Percentiles rank a stretch among this genome's conserved stretches.
Conservation (phyloP, 1,284 basidiomycete species). For the Pascua guehoae region DNA sequence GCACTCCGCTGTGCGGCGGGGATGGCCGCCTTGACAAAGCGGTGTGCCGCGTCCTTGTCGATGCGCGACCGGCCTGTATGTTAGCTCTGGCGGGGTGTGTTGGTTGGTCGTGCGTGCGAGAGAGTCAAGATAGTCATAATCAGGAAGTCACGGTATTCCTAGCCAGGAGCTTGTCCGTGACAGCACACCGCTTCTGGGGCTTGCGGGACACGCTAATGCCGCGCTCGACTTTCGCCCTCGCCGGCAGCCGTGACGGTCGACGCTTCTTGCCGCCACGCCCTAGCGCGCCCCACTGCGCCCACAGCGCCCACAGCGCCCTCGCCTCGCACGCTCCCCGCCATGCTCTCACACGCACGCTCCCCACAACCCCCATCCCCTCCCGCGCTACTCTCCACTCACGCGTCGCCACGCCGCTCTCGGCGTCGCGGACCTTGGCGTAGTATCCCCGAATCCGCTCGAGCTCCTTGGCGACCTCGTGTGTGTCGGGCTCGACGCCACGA, state of each 20-base stretch:
- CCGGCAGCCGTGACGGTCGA: too few relatives aligned
- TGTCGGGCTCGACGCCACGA: conserved; percentile 40
- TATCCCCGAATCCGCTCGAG: conserved; percentile 42
- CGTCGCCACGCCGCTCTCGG: conserved; percentile 30
- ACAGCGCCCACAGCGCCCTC: background rate
- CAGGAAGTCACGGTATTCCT: background rate
- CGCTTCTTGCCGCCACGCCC: too few relatives aligned
- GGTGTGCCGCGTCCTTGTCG: conserved; percentile 34
- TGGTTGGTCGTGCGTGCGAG: background rate
- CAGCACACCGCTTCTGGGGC: too few relatives aligned
- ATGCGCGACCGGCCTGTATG: conserved; percentile 16
- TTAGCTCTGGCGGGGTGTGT: conserved; percentile 1
- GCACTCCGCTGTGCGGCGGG: conserved; percentile 21
- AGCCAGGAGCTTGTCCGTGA: background rate
- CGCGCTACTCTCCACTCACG: conserved; percentile 34
- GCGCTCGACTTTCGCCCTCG: too few relatives aligned
- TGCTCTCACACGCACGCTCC: too few relatives aligned
- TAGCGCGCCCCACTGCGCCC: too few relatives aligned
- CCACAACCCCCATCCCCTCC: too few relatives aligned
- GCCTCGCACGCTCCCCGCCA: too few relatives aligned
- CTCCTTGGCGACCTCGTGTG: conserved; percentile 40
- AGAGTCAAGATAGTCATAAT: too few relatives aligned
- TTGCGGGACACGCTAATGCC: too few relatives aligned
- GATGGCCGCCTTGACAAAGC: conserved; percentile 37
- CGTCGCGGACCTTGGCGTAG: conserved; percentile 37